Base-by-base conservation (phyloP, 768 basidiomycete genomes). In the Amanita rubescens region DNA sequence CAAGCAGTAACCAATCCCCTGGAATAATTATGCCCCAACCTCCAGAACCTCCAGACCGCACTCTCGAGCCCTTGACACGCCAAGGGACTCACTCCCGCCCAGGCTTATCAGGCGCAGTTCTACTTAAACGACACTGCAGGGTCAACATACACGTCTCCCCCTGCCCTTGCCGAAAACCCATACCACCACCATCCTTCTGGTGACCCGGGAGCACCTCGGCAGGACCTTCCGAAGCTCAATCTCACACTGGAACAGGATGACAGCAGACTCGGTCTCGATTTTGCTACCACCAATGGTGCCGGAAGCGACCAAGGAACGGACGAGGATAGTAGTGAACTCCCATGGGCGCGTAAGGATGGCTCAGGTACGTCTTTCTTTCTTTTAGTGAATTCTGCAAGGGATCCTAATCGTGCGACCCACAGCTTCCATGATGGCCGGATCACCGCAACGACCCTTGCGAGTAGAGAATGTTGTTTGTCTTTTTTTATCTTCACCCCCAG, bases 81-180 rank as follows among this genome's bases (percentile, higher is more conserved):
- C 69, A 76, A 33, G 82, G n/a, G 81, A 3, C 76, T 89, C 49
- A 86, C 87, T 3, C 81, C 86, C 41, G 85, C 87, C 9, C 89
- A 91, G 65, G 83, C 85, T 33, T 90, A 90, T 69, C 90, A 89
- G 62, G 81, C 83, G 7, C 86, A 90, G 65, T 76, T 88, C 43
- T 82, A 82, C 60, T 69, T 67, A 54, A 79, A 74, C 60, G 73
- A 66, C 53, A 69, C 75, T 38, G 61, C 68, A 44, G 62, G 60
- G 35, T 22, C 68, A n/a, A n/a, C n/a, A n/a, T n/a, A n/a, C n/a
- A n/a, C n/a, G n/a, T n/a, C n/a, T n/a, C n/a, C n/a, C n/a, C n/a
- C n/a, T n/a, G n/a, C n/a, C 19, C 60, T 58, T 30, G 63, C 62
- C 33, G 60, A 64, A n/a, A 59, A 60, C 55, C 64, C 60, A 45